Evolutionary conservation across 2,329 filamentous ascomycete species (phyloP), one percentile per base, ranked within the genome.

Genomic region (Pestalotiopsis sp.): DNA sequence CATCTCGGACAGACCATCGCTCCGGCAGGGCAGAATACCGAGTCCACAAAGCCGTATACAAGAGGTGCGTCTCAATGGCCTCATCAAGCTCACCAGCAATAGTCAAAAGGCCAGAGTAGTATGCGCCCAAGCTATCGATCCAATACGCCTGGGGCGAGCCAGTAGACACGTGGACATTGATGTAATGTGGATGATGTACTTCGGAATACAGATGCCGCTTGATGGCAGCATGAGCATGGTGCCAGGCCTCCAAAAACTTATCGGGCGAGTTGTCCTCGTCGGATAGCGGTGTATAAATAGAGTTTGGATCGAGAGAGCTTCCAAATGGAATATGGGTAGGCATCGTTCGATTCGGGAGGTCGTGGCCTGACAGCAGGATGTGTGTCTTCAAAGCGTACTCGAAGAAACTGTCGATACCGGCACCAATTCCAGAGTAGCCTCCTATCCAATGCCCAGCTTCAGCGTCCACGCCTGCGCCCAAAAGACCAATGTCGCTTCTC

Each of bases 361-460:
- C 86, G 69, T 92, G 89, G 1, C 94, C 93, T 2, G 95, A 97
- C 25, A 98, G 88, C 27, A 99, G 82, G 69, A 99, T 93, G 77
- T 97, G 91, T 20, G 94, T 94, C 81, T 99, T 99, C 75, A 98
- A 87, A 3, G 96, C 95, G 80, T 99, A 99, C 81, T 99, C 96
- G 76, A 97, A 98, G 82, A 99, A 99, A 81, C 95, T 98, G 82
- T 99, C 96, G 76, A 97, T 94, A 52, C 96, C 96, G 7, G 96
- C 96, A 64, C 96, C 96, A 74, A 99, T 97, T 38, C 96, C 95
- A n/a, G 95, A 91, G 78, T 94, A 95, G 2, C 93, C 88, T 9
- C 92, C 92, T 41, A 96, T 91, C 96, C 96, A 99, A 73, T 92
- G 87, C 0, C 95, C 96, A 36, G 90, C 92, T 77, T 98, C 95